phyloP scores from a whole-genome alignment of 2,329 filamentous ascomycete species.

The Ceratocystiopsis brevicomis region DNA sequence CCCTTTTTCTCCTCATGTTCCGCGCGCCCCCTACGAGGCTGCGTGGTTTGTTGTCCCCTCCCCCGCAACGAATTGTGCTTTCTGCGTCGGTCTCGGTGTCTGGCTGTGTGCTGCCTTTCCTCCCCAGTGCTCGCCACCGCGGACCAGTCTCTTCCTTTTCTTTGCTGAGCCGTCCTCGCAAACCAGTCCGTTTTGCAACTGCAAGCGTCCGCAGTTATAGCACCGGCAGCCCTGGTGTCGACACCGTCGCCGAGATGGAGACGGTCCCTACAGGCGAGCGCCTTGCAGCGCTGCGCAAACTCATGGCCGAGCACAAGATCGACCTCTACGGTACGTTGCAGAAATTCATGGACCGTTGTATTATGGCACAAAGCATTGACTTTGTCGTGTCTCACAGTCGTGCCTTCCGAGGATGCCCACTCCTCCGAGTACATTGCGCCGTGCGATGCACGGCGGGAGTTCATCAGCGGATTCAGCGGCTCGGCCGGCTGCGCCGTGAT shows the following conservation, averaged over 20 bases:
- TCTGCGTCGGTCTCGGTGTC: too few relatives aligned
- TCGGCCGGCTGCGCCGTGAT: slow-evolving; percentile 88
- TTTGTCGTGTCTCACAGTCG: slow-evolving; percentile 35
- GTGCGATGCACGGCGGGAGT: slow-evolving; percentile 82
- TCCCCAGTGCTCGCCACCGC: not conserved
- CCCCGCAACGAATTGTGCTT: too few relatives aligned
- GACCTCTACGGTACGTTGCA: slow-evolving; percentile 68
- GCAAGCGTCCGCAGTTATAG: not conserved
- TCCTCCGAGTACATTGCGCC: slow-evolving; percentile 94
- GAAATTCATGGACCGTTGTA: too few relatives aligned
- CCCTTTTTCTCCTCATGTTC: too few relatives aligned
- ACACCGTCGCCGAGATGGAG: slow-evolving; percentile 36
- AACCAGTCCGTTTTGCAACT: too few relatives aligned
- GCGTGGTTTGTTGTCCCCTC: too few relatives aligned
- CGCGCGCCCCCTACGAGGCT: too few relatives aligned
- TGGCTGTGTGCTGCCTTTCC: too few relatives aligned
- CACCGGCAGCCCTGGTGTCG: slow-evolving; percentile 1
- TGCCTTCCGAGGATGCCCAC: slow-evolving; percentile 93
- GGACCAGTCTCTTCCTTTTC: not conserved
- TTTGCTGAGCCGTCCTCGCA: too few relatives aligned
- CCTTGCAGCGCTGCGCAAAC: slow-evolving; percentile 54
- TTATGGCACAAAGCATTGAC: not conserved
- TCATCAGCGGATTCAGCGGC: slow-evolving; percentile 84
- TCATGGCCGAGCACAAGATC: slow-evolving; percentile 76
- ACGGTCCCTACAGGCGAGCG: slow-evolving; percentile 61